Base-by-base conservation (phyloP, 805 yeast species). In the Candida odintsovae region DNA sequence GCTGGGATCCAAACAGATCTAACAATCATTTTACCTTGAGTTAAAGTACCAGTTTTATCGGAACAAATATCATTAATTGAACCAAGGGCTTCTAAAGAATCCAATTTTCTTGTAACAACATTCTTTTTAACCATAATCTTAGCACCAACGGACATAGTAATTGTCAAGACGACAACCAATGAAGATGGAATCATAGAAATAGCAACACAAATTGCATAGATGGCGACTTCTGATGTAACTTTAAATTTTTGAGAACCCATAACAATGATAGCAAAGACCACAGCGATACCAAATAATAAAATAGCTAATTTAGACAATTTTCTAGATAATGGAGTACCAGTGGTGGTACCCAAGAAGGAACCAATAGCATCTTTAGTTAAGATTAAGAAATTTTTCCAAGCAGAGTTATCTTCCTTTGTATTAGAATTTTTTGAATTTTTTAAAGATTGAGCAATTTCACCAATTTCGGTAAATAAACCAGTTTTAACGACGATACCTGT, bases 111-210 rank as follows among this genome's bases (percentile, higher is more conserved):
- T 8, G 86, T 87, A 64, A 85, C 80, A 29, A 86, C 94, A 55
- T 82, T 71, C 59, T 81, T 75, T 36, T 70, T 62, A n/a, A 80
- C 82, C 67, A 88, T 80, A 36, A 76, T 80, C 56, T 80, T 79
- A 52, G 96, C 81, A 51, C 95, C 85, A 55, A 82, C 82, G 1
- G 92, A 89, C 90, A 86, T 85, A 1, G 92, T 85, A 52, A 86
- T 84, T n/a, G 94, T 85, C 50, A 85, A 72, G 21, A 85, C 94
- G 20, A 85, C 94, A 50, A 84, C 83, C 56, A 85, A 71, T 0
- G 90, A 82, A 3, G 90, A 84, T 3, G 94, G 94, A 53, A 85
- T 85, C 89, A 86, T 86, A 6, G 90, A 80, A 41, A 85, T 68
- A 0, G 57, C 86, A 41, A 86, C 90, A 68, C 95, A 88, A 58